phyloP scores from a whole-genome alignment of 1,284 basidiomycete species.

The Fomitopsis betulina region DNA sequence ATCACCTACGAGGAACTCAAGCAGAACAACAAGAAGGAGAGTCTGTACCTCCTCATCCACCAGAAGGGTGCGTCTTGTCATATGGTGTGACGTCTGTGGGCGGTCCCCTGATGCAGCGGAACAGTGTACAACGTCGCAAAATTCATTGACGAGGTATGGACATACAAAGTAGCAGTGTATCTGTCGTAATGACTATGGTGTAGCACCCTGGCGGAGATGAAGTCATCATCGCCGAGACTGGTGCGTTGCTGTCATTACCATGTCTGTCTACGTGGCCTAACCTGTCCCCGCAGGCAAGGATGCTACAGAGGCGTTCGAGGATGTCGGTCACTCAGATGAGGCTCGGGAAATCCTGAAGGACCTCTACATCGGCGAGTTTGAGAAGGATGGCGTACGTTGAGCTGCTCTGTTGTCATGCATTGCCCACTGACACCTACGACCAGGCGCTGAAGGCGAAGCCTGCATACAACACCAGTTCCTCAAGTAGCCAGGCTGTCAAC shows the following conservation, averaged over 20 bases:
- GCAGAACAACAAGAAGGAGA: slow-evolving; percentile 68
- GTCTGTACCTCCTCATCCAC: slow-evolving; percentile 76
- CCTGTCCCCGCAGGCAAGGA: slow-evolving; percentile 62
- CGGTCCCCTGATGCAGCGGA: slow-evolving; percentile 29
- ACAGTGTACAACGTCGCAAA: slow-evolving; percentile 92
- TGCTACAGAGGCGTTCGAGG: slow-evolving; percentile 98
- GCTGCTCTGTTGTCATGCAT: background rate
- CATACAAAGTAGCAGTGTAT: background rate
- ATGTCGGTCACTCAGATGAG: slow-evolving; percentile 99
- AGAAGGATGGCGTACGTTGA: slow-evolving; percentile 57
- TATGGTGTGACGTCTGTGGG: background rate
- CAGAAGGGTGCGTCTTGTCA: slow-evolving; percentile 62
- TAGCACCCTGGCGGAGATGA: slow-evolving; percentile 98
- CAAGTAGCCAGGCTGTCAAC: slow-evolving; percentile 34
- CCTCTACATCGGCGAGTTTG: slow-evolving; percentile 79
- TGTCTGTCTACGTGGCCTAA: background rate
- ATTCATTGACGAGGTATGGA: slow-evolving; percentile 92
- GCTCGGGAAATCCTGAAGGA: slow-evolving; percentile 83
- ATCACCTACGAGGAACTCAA: slow-evolving; percentile 75
- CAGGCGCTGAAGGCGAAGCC: slow-evolving; percentile 49
- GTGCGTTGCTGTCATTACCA: slow-evolving; percentile 44
- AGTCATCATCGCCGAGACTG: slow-evolving; percentile 90
- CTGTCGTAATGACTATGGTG: background rate
- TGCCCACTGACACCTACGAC: background rate
- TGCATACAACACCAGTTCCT: slow-evolving; percentile 21